Base-by-base conservation (phyloP, 1,284 basidiomycete genomes). In the Ceratorhiza oryzae-sativae region DNA sequence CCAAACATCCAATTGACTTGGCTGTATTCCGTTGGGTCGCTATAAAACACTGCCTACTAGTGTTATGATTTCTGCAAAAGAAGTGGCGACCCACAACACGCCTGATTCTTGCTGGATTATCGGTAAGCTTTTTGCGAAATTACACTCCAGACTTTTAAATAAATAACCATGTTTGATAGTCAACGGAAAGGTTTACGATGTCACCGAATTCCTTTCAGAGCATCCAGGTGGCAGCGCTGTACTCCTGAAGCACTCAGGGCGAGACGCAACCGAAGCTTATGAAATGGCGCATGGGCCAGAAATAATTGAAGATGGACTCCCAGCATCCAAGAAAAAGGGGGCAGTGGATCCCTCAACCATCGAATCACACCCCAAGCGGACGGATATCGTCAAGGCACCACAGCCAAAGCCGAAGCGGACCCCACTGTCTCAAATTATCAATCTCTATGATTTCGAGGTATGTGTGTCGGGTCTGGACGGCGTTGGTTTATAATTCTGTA, bases 371-470 rank as follows among this genome's bases (percentile, higher is more conserved):
- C 73, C 82, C 80, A 12, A 82, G 81, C 56, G 79, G 83, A 60
- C 82, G 78, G 70, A 82, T n/a, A 34, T 46, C 81, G 74, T 77
- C 79, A 71, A 88, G 87, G 77, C 90, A 15, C 87, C 91, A 75
- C 79, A 82, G 48, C 88, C 88, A 13, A 82, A 86, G 51, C 85
- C 84, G 48, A 81, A 86, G 70, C 87, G 86, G 75, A 91, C 90
- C 0, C 86, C 87, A 0, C 81, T 93, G 12, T 84, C 83, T 65
- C 82, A 86, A 60, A 89, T 96, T 75, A 81, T 95, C 55, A 91
- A 85, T 75, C 79, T 95, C 20, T 80, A 83, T 51, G 94, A 96
- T 77, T 89, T 97, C 81, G 91, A 91, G 86, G 90, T 89, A 42
- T 53, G 72, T 15, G 20, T 2, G 9, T 12, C 36, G 4, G 8